These are phyloP conservation scores for Sporisorium graminicola DNA, from an alignment of 1,284 basidiomycete genomes.

Conservation along the genomic window DNA sequence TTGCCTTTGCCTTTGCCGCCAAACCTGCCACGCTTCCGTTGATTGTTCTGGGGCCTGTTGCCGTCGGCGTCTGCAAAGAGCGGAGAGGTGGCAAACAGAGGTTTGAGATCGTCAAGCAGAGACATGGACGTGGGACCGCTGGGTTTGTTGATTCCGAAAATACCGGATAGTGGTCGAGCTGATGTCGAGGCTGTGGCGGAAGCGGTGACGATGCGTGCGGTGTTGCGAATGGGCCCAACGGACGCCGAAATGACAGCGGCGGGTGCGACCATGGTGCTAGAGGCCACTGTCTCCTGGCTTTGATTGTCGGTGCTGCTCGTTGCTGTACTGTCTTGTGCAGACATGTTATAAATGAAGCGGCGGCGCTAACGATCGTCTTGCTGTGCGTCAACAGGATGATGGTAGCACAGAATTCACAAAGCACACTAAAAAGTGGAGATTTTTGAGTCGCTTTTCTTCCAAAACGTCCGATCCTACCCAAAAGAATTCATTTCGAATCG, in stretches of 20 bases:
- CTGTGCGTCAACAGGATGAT: constrained; percentile 4
- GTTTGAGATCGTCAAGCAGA: constrained; percentile 86
- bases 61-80: constrained; percentile 75
- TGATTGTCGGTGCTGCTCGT: constrained; percentile 1
- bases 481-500: background rate
- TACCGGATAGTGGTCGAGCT: constrained; percentile 78
- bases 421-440: constrained; percentile 20
- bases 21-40: constrained; percentile 44
- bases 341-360: constrained; percentile 12
- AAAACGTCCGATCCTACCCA: background rate
- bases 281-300: constrained; percentile 1
- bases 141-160: constrained; percentile 87
- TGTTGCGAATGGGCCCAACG: constrained; percentile 30
- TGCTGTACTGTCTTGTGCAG: background rate
- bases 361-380: constrained; percentile 3
- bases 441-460: constrained; percentile 6
- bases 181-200: constrained; percentile 30
- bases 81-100: constrained; percentile 80
- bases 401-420: background rate
- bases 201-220: constrained; percentile 11
- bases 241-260: constrained; percentile 19
- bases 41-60: constrained; percentile 72
- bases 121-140: constrained; percentile 92
- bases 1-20: constrained; percentile 50
- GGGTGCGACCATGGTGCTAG: constrained; percentile 19